A percentile compares a stretch with the other conserved stretches of the same genome.
Evolutionary conservation across 75 land plant species (phyloP).

Genomic region (Cupressus sempervirens): DNA sequence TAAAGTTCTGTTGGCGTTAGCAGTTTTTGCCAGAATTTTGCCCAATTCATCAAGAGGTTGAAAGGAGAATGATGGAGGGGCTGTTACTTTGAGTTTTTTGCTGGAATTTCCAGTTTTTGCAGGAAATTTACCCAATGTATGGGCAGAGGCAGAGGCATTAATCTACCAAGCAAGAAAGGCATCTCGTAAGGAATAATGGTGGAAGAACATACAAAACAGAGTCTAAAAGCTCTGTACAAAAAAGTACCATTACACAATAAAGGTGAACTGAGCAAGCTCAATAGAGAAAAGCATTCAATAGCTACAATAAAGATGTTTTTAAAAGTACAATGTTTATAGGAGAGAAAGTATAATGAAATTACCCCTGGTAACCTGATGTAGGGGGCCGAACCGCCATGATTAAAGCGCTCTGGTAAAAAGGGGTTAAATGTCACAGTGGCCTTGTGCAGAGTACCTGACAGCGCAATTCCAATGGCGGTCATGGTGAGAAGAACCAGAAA

Average conservation of each 20-base stretch:
- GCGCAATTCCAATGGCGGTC: background rate
- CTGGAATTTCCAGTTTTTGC: constrained; percentile 19
- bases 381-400: background rate
- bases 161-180: too few relatives aligned
- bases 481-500: background rate
- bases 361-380: background rate
- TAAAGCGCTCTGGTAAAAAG: background rate
- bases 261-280: background rate
- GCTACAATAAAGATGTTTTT: background rate
- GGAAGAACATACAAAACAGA: too few relatives aligned
- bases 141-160: background rate
- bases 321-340: background rate
- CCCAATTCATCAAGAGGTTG: constrained; percentile 3
- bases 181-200: too few relatives aligned
- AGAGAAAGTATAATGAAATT: background rate
- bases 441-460: background rate
- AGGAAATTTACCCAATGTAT: background rate
- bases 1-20: constrained; percentile 28
- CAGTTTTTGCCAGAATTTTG: constrained; percentile 16
- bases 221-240: too few relatives aligned
- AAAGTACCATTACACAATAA: background rate
- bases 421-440: background rate
- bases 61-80: background rate
- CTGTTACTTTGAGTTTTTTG: constrained; percentile 28
- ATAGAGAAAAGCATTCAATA: background rate